Evolutionary conservation across 2,329 filamentous ascomycete species (phyloP).

Genomic region (Grosmannia serpens): DNA sequence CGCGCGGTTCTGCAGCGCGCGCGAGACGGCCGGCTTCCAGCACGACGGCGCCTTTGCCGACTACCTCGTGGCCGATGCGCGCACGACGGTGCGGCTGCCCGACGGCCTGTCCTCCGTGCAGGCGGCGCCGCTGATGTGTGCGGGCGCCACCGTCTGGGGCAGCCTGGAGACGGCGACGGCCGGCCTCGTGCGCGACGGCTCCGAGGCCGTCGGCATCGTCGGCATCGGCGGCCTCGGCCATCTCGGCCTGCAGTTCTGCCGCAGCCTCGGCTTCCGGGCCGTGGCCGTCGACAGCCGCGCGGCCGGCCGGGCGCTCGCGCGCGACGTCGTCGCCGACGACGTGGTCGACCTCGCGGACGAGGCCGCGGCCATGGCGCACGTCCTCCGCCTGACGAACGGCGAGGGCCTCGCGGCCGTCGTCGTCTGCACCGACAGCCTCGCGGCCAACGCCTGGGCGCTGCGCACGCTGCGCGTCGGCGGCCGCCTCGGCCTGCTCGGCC

Average conservation of each 20-base stretch:
- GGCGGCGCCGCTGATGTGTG: background rate
- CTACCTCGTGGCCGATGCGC: background rate
- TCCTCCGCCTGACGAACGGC: background rate
- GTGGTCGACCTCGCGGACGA: background rate
- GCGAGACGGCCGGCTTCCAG: background rate
- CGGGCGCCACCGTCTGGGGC: background rate
- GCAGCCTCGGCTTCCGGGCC: background rate
- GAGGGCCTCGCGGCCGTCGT: background rate
- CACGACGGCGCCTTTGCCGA: background rate
- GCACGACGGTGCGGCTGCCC: background rate
- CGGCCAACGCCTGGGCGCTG: background rate
- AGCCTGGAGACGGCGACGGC: background rate
- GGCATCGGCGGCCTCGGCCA: background rate
- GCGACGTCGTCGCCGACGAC: background rate
- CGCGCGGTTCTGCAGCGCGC: background rate
- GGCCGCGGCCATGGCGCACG: background rate
- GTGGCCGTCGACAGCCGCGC: background rate
- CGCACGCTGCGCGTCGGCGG: background rate
- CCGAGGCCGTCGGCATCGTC: background rate
- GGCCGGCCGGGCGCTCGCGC: background rate
- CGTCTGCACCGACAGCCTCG: background rate
- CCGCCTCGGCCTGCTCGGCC: background rate
- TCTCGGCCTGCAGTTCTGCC: background rate
- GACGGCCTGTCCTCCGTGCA: background rate
- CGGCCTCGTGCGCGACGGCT: background rate